phyloP scores from a whole-genome alignment of 2,329 filamentous ascomycete genomes.

The Dothiorella sarmentorum region DNA sequence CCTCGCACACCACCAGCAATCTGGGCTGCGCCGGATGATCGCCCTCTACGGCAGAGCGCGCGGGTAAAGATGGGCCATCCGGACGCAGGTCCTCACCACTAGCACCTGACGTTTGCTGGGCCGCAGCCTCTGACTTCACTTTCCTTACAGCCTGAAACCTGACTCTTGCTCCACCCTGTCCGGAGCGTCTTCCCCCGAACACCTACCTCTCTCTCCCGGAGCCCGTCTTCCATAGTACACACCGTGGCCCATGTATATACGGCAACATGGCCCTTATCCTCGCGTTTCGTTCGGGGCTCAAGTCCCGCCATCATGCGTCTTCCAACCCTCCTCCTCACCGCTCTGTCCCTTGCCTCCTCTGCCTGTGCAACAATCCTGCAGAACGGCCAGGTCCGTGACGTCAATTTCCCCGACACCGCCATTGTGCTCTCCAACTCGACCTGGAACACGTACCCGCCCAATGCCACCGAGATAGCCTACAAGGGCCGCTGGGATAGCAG shows the following conservation, averaged over 20 bases:
- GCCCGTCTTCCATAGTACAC: background rate
- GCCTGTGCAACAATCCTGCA: constrained; percentile 40
- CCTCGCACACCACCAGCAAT: background rate
- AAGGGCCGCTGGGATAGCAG: constrained; percentile 62
- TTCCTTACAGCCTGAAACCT: constrained; percentile 9
- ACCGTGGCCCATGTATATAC: background rate
- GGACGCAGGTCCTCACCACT: constrained; percentile 6
- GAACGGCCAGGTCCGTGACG: constrained; percentile 41
- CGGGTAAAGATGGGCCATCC: constrained; percentile 9
- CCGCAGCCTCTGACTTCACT: background rate
- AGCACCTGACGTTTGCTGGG: constrained; percentile 1
- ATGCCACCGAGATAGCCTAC: constrained; percentile 56
- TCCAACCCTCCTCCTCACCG: constrained; percentile 1
- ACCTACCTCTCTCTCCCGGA: background rate
- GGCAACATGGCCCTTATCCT: background rate
- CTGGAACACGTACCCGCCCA: constrained; percentile 50
- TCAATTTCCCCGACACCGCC: constrained; percentile 39
- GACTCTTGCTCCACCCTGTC: background rate
- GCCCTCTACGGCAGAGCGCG: background rate
- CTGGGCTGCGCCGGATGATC: constrained; percentile 6
- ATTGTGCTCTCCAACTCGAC: constrained; percentile 28
- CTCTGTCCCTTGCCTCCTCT: constrained; percentile 21
- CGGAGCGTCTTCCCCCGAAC: constrained; percentile 6
- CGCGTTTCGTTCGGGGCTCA: background rate
- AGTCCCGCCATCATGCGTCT: background rate